Base-by-base conservation (phyloP, 768 basidiomycete species). In the Mycena polygramma region DNA sequence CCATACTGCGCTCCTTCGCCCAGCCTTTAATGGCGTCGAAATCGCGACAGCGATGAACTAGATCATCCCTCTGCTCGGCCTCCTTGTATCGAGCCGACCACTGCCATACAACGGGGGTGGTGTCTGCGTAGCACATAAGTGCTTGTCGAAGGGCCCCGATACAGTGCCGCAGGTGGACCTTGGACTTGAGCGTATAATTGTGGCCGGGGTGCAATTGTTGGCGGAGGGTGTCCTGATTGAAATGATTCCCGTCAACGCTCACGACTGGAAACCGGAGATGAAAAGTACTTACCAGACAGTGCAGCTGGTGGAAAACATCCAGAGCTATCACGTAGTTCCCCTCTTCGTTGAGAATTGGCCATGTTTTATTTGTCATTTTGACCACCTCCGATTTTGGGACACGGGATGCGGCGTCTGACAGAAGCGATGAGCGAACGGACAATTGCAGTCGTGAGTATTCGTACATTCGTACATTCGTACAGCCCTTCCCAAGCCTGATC, bases 281-380 rank as follows among this genome's bases (percentile, higher is more conserved):
- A 30, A 3, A 3, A 6, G 30, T 30, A 30, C 57, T 13, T 11
- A 76, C 75, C 45, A 76, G 60, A 60, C 75, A 76, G 65, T 76
- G 75, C 22, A 76, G 57, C 43, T 74, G 71, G 35, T 76, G 75
- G 36, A 76, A 76, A 13, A 75, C 74, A 20, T 76, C 74, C 30
- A 65, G 46, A 19, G 70, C 72, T 19, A 75, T 58, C 19, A 75
- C 57, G 58, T 76, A 70, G 55, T 69, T 73, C 7, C 67, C 71
- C 26, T 70, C 54, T 41, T 74, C 72, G 45, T 62, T 59, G 11
- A 73, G 66, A 22, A 76, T 64, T 7, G 74, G 74, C 70, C 68
- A 69, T n/a, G 75, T 76, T 6, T 37, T 63, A 39, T 76, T 76
- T 6, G 70, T 64, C 51, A 76, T 54, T 37, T 59, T 57, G 15